phyloP scores from a whole-genome alignment of 139 green algal genomes.

The Ulvella scutata region DNA sequence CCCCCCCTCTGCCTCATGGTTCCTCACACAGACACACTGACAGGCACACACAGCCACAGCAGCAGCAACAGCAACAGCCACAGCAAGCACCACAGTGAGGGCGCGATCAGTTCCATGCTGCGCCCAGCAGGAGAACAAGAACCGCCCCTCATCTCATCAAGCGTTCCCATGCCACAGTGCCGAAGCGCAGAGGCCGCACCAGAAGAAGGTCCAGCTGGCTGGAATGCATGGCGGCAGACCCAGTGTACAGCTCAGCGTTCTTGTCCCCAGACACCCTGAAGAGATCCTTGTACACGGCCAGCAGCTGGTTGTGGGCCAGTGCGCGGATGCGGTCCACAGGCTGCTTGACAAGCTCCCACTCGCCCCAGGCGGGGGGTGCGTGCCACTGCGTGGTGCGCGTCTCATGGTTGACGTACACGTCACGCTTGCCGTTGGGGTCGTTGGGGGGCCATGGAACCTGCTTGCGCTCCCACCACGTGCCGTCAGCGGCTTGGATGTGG shows the following conservation, averaged over 20 bases:
- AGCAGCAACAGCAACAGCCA: no score
- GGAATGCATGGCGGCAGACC: background rate
- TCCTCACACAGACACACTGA: no score
- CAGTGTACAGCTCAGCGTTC: slow-evolving; percentile 3
- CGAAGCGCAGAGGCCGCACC: background rate
- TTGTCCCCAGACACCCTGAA: background rate
- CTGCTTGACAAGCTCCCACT: slow-evolving; percentile 1
- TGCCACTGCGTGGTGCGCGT: background rate
- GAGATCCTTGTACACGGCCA: slow-evolving; percentile 1
- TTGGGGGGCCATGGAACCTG: background rate
- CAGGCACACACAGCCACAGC: no score
- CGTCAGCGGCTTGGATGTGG: background rate
- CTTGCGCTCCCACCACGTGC: background rate
- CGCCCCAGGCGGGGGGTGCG: background rate
- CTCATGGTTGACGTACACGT: background rate
- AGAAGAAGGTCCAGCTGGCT: background rate
- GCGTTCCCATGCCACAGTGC: no score
- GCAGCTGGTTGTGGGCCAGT: background rate
- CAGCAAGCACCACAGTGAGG: no score
- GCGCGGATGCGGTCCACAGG: background rate
- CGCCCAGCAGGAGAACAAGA: no score
- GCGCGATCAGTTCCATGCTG: no score
- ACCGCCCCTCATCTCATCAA: no score
- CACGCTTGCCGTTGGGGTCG: background rate
- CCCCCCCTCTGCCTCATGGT: no score